Evolutionary conservation across 495 filamentous ascomycete species (phyloP), one percentile per base, ranked within the genome.

Genomic region (Penicillium fimorum): DNA sequence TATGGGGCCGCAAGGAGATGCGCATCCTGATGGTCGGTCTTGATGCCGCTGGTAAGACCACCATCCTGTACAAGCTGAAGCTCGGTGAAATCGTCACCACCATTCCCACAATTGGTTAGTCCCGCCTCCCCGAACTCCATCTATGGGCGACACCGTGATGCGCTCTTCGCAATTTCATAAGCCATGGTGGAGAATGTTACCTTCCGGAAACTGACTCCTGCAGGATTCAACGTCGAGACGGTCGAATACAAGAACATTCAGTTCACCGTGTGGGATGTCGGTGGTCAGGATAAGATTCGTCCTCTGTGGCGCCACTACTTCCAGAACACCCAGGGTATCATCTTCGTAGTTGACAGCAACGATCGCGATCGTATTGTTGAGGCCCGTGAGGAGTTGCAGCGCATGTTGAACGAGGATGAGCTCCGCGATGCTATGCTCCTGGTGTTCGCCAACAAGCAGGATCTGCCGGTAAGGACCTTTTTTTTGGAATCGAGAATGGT

Each of bases 191-290:
- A 24, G 9, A 22, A n/a, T 4, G 5, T 15, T 27, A 13, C n/a
- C 5, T 27, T 3, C 27, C 27, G 44, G 55, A 52, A 47, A 55
- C 50, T 43, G 44, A 58, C 33, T 4, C 38, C 9, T 35, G 15
- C 64, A 96, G 94, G 94, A 63, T 99, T 99, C 84, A 99, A 99
- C 82, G 94, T 99, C 74, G 94, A 99, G 85, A 97, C 94, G 43
- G 95, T 99, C 77, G 95, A 97, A 74, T 99, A 97, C 82, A 96
- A 96, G 86, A 97, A 99, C 84, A 97, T 99, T 75, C 92, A 96
- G 74, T 99, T 99, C 82, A 99, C 94, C 73, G 94, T 99, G 75
- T 99, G 94, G 94, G 94, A 99, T 85, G 94, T 99, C 71, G 94
- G 94, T 82, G 94, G 94, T 72, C 94, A 99, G 83, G 94, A 99